Base-by-base conservation (phyloP, 495 filamentous ascomycete species). In the Aspergillus incahuasiensis region DNA sequence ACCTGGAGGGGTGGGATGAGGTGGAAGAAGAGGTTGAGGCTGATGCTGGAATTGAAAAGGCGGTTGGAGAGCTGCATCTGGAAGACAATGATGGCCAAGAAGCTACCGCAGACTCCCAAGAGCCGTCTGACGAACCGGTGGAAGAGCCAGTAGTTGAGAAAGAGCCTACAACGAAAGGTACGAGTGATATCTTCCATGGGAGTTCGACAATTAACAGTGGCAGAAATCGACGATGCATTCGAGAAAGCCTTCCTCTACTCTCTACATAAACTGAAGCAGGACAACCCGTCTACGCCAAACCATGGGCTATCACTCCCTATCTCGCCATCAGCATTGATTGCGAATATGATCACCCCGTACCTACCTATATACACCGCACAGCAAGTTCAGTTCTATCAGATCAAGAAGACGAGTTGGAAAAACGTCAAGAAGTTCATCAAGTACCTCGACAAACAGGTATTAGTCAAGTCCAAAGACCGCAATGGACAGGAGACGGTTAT, bases 321-420 rank as follows among this genome's bases (percentile, higher is more conserved):
- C 2, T 74, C 79, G 13, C 83, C 85, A 16, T 88, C 87, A 0
- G 77, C 80, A 11, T 71, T 88, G 62, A 83, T 89, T 51, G 82
- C 85, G 20, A 79, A 79, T 47, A 72, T 89, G 41, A 79, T 87
- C 28, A 81, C 85, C 4, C 86, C 86, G 9, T 87, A 85, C 58
- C 75, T 90, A 6, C 87, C 87, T 0, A 78, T 80, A 48, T 82
- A 73, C 61, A 79, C 74, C 11, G 70, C 74, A 8, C 72, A 76
- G 20, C 76, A 83, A 63, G 73, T 78, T 12, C 76, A 82, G 22
- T 82, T 73, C 20, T 77, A 88, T 30, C 79, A 82, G 59, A 85
- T 90, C 64, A 90, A 89, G 71, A 89, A 86, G 68, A 86, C 86
- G 6, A 86, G 79, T 66, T 87, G 85, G 80, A 90, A 89, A 68